These are phyloP conservation scores for Eucalyptus polybractea DNA, from an alignment of 345 rosid species.

Conservation along the genomic window DNA sequence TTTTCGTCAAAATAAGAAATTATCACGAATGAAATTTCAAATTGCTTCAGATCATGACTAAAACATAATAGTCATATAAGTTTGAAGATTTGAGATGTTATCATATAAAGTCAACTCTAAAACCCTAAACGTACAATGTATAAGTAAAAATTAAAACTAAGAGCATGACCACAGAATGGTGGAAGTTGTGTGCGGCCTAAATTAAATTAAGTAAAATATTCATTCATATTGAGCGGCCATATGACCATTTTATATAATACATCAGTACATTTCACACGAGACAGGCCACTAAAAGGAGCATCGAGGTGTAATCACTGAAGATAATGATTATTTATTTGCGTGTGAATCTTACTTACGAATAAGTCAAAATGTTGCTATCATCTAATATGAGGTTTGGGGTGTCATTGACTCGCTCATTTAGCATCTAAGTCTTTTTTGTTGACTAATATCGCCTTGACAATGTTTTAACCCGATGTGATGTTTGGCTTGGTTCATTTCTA, in stretches of 20 bases:
- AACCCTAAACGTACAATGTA: not conserved
- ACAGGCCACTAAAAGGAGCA: not conserved
- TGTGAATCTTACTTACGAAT: not conserved
- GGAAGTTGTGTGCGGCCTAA: not conserved
- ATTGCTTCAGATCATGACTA: not conserved
- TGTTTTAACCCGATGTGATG: not conserved
- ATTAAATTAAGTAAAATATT: not conserved
- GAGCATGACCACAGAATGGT: not conserved
- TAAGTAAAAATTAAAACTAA: not conserved
- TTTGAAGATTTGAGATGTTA: not conserved
- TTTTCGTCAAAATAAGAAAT: not conserved
- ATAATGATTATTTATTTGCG: not conserved
- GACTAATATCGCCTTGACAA: not conserved
- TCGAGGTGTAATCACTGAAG: not conserved
- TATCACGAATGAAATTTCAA: not conserved
- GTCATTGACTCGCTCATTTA: not conserved
- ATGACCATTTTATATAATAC: not conserved
- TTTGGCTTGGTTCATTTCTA: not conserved
- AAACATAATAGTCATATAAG: not conserved
- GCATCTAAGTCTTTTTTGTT: not conserved
- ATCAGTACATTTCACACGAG: not conserved
- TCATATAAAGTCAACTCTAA: not conserved
- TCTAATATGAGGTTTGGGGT: not conserved
- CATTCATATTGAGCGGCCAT: not conserved
- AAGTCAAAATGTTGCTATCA: not conserved